Base-by-base conservation (phyloP, 202 grass and related monocot species). In the Miscanthus sacchariflorus region DNA sequence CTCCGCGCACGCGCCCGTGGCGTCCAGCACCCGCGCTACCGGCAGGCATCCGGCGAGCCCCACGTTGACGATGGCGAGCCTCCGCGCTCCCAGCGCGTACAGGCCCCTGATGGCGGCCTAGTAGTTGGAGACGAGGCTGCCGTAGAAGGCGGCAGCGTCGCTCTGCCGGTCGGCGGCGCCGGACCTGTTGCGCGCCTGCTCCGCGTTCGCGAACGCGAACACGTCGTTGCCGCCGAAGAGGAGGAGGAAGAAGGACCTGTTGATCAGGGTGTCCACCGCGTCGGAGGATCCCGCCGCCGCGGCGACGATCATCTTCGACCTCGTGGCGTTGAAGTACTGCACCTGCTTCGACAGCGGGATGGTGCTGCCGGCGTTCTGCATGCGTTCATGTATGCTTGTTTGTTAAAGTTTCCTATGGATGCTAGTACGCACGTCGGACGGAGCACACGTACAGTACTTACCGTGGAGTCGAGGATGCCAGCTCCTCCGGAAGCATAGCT, bases 211-310 rank as follows among this genome's bases (percentile, higher is more conserved):
- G 66, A 91, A 91, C 7, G 5, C 58, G 56, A 52, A 80, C 6
- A 93, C 0, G 68, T 91, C 87, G 49, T 95, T 93, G 76, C 71
- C 61, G 17, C 86, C 88, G 10, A 38, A 1, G 7, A 87, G 69
- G 10, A 95, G 1, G 82, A 91, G 81, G 72, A 93, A 87, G 80
- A 93, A 5, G n/a, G 86, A 93, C 28, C 5, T 65, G 24, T 24
- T n/a, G 25, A 93, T 17, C 21, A 93, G 40, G 36, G 36, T 38
- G 36, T 38, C 36, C 36, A 38, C 36, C 4, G 9, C 17, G 0
- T 2, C 10, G 30, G 4, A 7, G 52, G 54, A 19, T 2, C 52
- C 14, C 18, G 2, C 83, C 14, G 3, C 18, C 8, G 2, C 54
- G 2, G 40, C 64, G 40, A 38, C 4, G 35, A 24, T 69, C 70